A percentile compares a stretch with the other conserved stretches of the same genome.
Evolutionary conservation across 352 stramenopile species (phyloP).

Genomic region (Globisporangium solare): DNA sequence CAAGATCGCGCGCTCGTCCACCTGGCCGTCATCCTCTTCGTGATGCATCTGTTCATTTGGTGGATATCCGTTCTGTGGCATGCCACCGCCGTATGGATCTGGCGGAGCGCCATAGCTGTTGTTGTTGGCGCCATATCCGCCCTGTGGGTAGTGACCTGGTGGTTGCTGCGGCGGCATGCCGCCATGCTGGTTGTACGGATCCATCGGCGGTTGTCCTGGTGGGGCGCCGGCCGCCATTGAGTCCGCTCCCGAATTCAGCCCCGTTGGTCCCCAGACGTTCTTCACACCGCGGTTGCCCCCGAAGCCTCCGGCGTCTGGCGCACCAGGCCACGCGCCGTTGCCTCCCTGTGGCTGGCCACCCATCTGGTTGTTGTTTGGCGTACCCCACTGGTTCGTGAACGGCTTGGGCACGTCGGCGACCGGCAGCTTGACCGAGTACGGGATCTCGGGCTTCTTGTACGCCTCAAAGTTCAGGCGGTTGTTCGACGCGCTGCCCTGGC

Average conservation of each 20-base stretch:
- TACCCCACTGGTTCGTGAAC: slow-evolving; percentile 63
- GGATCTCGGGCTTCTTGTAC: slow-evolving; percentile 89
- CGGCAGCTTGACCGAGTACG: slow-evolving; percentile 76
- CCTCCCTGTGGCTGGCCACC: slow-evolving; percentile 15
- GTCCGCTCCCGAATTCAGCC: slow-evolving; percentile 39
- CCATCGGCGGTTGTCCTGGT: neutral
- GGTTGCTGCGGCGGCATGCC: slow-evolving; percentile 4
- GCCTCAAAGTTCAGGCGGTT: slow-evolving; percentile 85
- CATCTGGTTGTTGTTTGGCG: slow-evolving; percentile 13
- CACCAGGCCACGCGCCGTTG: slow-evolving; percentile 28
- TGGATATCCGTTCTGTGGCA: too few species aligned
- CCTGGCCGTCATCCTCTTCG: slow-evolving; percentile 46
- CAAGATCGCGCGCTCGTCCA: slow-evolving; percentile 83
- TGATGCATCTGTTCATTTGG: slow-evolving; percentile 32
- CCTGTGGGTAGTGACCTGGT: slow-evolving; percentile 10
- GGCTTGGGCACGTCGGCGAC: slow-evolving; percentile 43
- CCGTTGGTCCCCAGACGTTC: slow-evolving; percentile 84
- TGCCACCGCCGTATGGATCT: neutral
- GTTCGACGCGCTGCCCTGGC: slow-evolving; percentile 38
- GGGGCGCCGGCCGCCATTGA: slow-evolving; percentile 10
- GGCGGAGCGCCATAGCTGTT: slow-evolving; percentile 8
- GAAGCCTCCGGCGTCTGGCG: slow-evolving; percentile 38
- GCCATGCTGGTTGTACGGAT: slow-evolving; percentile 32
- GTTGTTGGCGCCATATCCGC: slow-evolving; percentile 14
- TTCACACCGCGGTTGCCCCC: slow-evolving; percentile 44